These are phyloP conservation scores for Nothomitra cinnamomea DNA, from an alignment of 2,329 filamentous ascomycete genomes.

Conservation along the genomic window DNA sequence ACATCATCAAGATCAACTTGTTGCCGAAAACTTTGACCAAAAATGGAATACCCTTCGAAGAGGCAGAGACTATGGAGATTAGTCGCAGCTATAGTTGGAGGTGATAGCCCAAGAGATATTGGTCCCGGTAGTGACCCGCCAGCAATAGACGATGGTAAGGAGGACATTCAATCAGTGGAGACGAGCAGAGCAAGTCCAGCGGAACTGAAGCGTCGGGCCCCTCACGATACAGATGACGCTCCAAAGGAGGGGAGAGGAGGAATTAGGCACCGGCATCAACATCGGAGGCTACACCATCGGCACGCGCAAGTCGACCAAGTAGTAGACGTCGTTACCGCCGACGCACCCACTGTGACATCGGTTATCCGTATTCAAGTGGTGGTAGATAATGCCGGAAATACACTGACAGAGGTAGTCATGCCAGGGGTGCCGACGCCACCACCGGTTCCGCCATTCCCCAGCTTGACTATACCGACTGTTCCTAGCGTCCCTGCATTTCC, in stretches of 20 bases:
- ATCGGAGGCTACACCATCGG: not conserved
- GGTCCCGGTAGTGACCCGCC: no score
- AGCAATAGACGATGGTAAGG: not conserved
- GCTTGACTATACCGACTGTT: not conserved
- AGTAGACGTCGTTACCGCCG: not conserved
- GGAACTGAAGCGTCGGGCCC: not conserved
- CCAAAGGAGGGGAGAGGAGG: not conserved
- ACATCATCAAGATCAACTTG: not conserved
- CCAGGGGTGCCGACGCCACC: not conserved
- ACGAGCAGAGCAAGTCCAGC: not conserved
- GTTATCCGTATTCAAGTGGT: no score
- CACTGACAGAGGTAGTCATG: not conserved
- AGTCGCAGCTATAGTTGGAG: not conserved
- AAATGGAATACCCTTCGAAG: not conserved
- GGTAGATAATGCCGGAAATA: not conserved
- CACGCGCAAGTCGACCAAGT: not conserved
- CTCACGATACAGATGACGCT: no score
- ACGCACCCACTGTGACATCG: not conserved
- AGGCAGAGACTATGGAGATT: not conserved
- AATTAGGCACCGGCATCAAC: not conserved
- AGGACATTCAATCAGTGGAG: not conserved
- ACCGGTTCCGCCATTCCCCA: not conserved
- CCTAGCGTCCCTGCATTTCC: constrained; percentile 2
- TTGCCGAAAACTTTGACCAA: not conserved
- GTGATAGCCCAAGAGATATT: not conserved